Base-by-base conservation (phyloP, 768 basidiomycete species). In the Leccinum truebloodii region DNA sequence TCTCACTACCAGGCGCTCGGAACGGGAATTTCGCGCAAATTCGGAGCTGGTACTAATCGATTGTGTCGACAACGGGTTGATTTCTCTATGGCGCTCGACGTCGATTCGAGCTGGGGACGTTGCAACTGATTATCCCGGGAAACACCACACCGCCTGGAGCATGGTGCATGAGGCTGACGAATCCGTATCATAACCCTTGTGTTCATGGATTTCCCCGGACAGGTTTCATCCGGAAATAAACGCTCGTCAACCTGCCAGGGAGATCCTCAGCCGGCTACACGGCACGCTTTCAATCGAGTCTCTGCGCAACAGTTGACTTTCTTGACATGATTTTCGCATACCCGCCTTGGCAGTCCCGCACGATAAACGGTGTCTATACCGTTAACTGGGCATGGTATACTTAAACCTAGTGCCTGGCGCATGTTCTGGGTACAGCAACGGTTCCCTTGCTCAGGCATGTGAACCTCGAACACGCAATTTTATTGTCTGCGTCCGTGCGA, bases 321-420 rank as follows among this genome's bases (percentile, higher is more conserved):
- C 54, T 39, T 34, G 51, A 28, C 61, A 69, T n/a, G 1, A 51
- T 34, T 56, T 59, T 44, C 28, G 13, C 46, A 18, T 24, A n/a
- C 22, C 50, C 56, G 46, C 54, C 49, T 48, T 44, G 52, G 53
- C 44, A 35, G 49, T 34, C 52, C 26, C 34, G 8, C 65, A 48
- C 58, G 63, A 62, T 52, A 54, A 34, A 22, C 69, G 64, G 69
- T 18, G 39, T 32, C 58, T 58, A 39, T 63, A 66, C 63, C 59
- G 24, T 54, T 53, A 26, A 24, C 48, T 59, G 18, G 67, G 67
- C 32, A 41, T 65, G 51, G 32, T 32, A 60, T 32, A 41, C 28
- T 32, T 48, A 26, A 50, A 20, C 20, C 56, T 50, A 60, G 65
- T 60, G 46, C 58, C 63, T 65, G 53, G 26, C 24, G 5, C 49